A percentile compares a stretch with the other conserved stretches of the same genome.
phyloP scores from a whole-genome alignment of 2,329 filamentous ascomycete species.

The Ceratocystis cubensis region DNA sequence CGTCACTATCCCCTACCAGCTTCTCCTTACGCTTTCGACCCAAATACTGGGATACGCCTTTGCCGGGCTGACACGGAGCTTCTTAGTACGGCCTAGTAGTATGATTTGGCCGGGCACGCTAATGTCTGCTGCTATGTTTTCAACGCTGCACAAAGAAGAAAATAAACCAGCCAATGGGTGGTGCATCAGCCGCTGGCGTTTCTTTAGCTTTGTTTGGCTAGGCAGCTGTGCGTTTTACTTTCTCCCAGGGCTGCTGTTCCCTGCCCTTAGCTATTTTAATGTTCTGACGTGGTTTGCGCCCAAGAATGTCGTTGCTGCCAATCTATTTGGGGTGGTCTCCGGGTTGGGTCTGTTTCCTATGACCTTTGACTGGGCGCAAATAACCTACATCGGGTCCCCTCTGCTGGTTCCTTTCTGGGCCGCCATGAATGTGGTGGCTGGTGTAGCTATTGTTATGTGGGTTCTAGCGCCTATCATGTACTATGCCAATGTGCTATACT shows the following conservation, averaged over 20 bases:
- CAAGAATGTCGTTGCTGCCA: conserved; percentile 72
- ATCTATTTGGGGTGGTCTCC: conserved; percentile 75
- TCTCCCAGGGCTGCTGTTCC: conserved; percentile 68
- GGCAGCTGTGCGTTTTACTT: conserved; percentile 72
- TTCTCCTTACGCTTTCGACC: conserved; percentile 72
- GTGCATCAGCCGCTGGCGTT: conserved; percentile 69
- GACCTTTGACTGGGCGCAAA: conserved; percentile 86
- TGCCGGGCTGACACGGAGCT: conserved; percentile 67
- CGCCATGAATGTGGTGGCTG: conserved; percentile 70
- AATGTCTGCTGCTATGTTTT: conserved; percentile 82
- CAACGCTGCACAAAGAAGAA: conserved; percentile 70
- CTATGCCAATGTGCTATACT: conserved; percentile 67
- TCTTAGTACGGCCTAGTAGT: conserved; percentile 69
- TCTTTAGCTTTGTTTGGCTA: conserved; percentile 64
- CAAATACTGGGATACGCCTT: conserved; percentile 81
- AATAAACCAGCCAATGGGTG: conserved; percentile 73
- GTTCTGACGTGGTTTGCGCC: conserved; percentile 82
- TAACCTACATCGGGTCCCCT: conserved; percentile 77
- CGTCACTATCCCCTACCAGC: conserved; percentile 61
- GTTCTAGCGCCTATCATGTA: conserved; percentile 67
- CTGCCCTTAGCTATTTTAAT: conserved; percentile 78
- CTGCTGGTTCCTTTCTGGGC: conserved; percentile 78
- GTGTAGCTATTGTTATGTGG: conserved; percentile 75
- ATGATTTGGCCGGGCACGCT: conserved; percentile 89
- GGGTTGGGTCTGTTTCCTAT: conserved; percentile 72